Conservation (phyloP, 1,284 basidiomycete genomes). For the Melanopsichium pennsylvanicum region DNA sequence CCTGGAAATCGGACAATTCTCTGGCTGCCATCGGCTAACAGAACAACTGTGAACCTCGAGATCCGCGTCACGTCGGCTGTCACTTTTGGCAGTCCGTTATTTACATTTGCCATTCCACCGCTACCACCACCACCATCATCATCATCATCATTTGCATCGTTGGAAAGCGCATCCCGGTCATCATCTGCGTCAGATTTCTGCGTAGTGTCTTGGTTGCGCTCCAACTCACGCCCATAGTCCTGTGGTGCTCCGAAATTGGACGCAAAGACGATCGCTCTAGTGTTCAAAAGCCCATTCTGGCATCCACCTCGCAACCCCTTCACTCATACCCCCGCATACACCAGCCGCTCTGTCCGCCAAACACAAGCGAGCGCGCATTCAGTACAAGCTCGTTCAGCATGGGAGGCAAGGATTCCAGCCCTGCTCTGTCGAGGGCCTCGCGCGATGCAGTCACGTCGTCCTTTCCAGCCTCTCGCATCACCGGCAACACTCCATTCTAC, state of each 20-base stretch:
- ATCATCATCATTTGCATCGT: too few relatives aligned
- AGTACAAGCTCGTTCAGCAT: constrained; percentile 4
- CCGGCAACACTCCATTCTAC: constrained; percentile 29
- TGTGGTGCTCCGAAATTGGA: too few relatives aligned
- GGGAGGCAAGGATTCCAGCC: constrained; percentile 32
- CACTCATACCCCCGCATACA: too few relatives aligned
- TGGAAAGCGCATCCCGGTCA: too few relatives aligned
- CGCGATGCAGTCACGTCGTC: constrained; percentile 13
- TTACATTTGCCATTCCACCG: background rate
- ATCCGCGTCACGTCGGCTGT: constrained; percentile 14
- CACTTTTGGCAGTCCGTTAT: constrained; percentile 3
- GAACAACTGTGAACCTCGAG: too few relatives aligned
- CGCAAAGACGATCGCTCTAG: too few relatives aligned
- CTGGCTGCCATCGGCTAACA: background rate
- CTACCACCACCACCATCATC: constrained; percentile 1
- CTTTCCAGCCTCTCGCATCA: constrained; percentile 5
- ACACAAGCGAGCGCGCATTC: too few relatives aligned
- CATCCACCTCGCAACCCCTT: too few relatives aligned
- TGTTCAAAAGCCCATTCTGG: too few relatives aligned
- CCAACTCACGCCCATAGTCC: too few relatives aligned
- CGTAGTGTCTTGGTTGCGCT: too few relatives aligned
- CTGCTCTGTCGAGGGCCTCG: constrained; percentile 25
- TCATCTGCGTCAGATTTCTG: background rate
- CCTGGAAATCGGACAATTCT: constrained; percentile 8
- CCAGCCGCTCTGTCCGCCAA: too few relatives aligned